Evolutionary conservation across 2,329 filamentous ascomycete genomes (phyloP).

Genomic region (Epichloe coenophiala): DNA sequence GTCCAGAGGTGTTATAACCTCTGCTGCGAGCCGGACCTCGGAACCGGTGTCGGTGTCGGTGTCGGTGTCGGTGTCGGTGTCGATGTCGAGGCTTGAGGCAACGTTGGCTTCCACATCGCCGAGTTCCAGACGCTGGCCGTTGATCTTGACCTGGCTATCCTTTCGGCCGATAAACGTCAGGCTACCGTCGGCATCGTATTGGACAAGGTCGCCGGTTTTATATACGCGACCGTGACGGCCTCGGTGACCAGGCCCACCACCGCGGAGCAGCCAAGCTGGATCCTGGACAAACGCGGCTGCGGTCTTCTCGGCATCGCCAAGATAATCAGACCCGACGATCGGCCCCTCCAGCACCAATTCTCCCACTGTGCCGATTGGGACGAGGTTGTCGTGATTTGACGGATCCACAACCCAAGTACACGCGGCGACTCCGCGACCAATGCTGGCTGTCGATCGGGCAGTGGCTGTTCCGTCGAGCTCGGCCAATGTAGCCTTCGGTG

Average conservation of each 20-base stretch:
- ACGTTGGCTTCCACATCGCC: slow-evolving; percentile 4
- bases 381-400: slow-evolving; percentile 9
- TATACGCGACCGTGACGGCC: slow-evolving; percentile 7
- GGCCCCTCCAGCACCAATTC: slow-evolving; percentile 17
- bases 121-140: slow-evolving; percentile 22
- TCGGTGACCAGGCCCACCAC: slow-evolving; percentile 12
- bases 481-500: slow-evolving; percentile 3
- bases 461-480: background rate
- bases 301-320: slow-evolving; percentile 11
- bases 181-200: slow-evolving; percentile 18
- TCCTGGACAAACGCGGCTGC: slow-evolving; percentile 9
- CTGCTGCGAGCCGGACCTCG: slow-evolving; percentile 1
- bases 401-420: slow-evolving; percentile 14
- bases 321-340: slow-evolving; percentile 12
- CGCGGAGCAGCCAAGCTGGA: slow-evolving; percentile 11
- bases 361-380: slow-evolving; percentile 11
- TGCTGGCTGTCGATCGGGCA: background rate
- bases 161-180: slow-evolving; percentile 33
- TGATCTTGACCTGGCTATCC: slow-evolving; percentile 41
- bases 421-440: slow-evolving; percentile 4
- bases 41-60: background rate
- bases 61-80: background rate
- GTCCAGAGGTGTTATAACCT: slow-evolving; percentile 4
- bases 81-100: background rate
- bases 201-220: slow-evolving; percentile 13